Evolutionary conservation across 2,329 filamentous ascomycete genomes (phyloP).

Genomic region (Plectosphaerella cucumerina): DNA sequence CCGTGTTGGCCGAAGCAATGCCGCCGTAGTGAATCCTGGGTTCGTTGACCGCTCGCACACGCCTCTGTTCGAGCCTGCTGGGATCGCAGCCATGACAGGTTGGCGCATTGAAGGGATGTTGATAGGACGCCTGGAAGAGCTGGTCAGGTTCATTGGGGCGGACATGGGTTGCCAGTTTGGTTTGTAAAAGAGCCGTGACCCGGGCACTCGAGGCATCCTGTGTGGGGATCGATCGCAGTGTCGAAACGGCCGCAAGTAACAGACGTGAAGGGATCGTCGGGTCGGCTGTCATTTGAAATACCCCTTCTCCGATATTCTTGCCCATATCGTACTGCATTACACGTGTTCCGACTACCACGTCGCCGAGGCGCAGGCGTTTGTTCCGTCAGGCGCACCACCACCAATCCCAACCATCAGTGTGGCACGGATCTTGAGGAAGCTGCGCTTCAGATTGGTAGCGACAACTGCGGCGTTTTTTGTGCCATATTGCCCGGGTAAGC

Average conservation of each 20-base stretch:
- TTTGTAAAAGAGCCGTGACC: neutral
- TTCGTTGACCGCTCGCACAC: neutral
- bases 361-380: slow-evolving; percentile 18
- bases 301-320: slow-evolving; percentile 4
- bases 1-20: slow-evolving; percentile 23
- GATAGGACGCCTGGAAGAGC: neutral
- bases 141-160: neutral
- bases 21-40: slow-evolving; percentile 12
- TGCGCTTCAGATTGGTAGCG: slow-evolving; percentile 6
- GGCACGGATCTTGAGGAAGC: slow-evolving; percentile 5
- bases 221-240: slow-evolving; percentile 8
- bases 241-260: slow-evolving; percentile 4
- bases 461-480: slow-evolving; percentile 17
- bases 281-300: slow-evolving; percentile 7
- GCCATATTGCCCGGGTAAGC: slow-evolving; percentile 7
- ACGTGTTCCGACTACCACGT: slow-evolving; percentile 19
- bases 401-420: slow-evolving; percentile 19
- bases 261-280: neutral
- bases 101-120: neutral
- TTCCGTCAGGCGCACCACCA: slow-evolving; percentile 12
- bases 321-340: slow-evolving; percentile 22
- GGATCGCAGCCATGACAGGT: slow-evolving; percentile 1
- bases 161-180: neutral
- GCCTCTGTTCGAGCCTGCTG: neutral
- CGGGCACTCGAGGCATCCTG: neutral